Evolutionary conservation across 78 protist species (phyloP).

Genomic region (Creolimax fragrantissima): DNA sequence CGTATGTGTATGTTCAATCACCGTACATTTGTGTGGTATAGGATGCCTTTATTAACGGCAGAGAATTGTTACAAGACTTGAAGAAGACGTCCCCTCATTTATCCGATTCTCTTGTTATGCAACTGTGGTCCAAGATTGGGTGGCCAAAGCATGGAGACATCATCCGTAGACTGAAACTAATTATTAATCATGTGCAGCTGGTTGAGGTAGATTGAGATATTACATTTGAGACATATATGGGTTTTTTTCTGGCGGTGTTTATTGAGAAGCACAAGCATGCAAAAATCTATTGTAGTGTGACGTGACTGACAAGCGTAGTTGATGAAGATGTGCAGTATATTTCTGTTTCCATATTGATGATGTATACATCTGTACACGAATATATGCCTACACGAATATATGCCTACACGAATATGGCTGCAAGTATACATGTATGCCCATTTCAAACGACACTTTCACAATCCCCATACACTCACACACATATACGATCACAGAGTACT

Average conservation of each 20-base stretch:
- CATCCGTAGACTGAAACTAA: too few species aligned
- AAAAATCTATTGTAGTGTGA: neutral
- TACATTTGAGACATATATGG: too few species aligned
- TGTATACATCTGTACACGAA: neutral
- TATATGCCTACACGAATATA: neutral
- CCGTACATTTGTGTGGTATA: neutral
- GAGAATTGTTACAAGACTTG: too few species aligned
- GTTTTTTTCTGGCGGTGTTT: too few species aligned
- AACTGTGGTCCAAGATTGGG: too few species aligned
- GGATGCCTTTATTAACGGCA: neutral
- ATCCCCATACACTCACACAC: neutral
- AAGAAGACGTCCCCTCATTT: neutral
- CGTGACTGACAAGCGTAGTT: neutral
- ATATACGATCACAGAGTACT: neutral
- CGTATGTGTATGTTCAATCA: neutral
- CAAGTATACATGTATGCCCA: neutral
- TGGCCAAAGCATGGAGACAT: too few species aligned
- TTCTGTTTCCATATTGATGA: neutral
- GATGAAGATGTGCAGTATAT: neutral
- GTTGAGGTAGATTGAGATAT: too few species aligned
- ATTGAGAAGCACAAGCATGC: neutral
- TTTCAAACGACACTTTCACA: too few species aligned
- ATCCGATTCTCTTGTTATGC: too few species aligned
- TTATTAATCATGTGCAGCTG: too few species aligned
- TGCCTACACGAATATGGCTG: neutral